Evolutionary conservation across 2,329 filamentous ascomycete species (phyloP).

Genomic region (Cladophialophora immunda): DNA sequence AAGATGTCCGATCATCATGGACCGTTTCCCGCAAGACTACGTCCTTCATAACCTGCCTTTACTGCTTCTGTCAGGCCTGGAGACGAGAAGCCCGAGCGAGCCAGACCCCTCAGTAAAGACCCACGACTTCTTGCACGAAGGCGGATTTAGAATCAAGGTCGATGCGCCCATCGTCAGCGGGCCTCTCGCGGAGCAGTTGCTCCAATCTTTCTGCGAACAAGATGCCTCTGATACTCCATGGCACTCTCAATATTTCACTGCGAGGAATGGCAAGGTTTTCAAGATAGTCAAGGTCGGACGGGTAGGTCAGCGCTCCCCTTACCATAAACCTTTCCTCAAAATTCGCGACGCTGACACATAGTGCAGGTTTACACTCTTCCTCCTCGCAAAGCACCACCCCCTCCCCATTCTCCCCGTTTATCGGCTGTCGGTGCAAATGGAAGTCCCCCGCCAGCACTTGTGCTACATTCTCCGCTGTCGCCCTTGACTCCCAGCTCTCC

Average conservation of each 20-base stretch:
- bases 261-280: constrained; percentile 65
- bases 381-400: constrained; percentile 69
- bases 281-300: constrained; percentile 78
- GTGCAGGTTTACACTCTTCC: constrained; percentile 64
- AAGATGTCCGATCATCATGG: constrained; percentile 47
- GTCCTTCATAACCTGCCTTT: constrained; percentile 87
- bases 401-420: constrained; percentile 59
- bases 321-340: not conserved
- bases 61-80: constrained; percentile 81
- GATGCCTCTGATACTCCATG: constrained; percentile 73
- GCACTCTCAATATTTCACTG: constrained; percentile 65
- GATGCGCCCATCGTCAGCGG: constrained; percentile 73
- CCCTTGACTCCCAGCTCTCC: constrained; percentile 83
- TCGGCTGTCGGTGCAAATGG: constrained; percentile 58
- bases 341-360: constrained; percentile 37
- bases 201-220: constrained; percentile 70
- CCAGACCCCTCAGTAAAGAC: constrained; percentile 48
- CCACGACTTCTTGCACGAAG: constrained; percentile 61
- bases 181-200: constrained; percentile 70
- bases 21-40: constrained; percentile 68
- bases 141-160: constrained; percentile 72
- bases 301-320: constrained; percentile 67
- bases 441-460: constrained; percentile 56
- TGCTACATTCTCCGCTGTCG: constrained; percentile 90
- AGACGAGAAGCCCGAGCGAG: constrained; percentile 48